Evolutionary conservation across 257 asterid species (phyloP), one percentile per base, ranked within the genome.

Genomic region (Przewalskia tangutica): DNA sequence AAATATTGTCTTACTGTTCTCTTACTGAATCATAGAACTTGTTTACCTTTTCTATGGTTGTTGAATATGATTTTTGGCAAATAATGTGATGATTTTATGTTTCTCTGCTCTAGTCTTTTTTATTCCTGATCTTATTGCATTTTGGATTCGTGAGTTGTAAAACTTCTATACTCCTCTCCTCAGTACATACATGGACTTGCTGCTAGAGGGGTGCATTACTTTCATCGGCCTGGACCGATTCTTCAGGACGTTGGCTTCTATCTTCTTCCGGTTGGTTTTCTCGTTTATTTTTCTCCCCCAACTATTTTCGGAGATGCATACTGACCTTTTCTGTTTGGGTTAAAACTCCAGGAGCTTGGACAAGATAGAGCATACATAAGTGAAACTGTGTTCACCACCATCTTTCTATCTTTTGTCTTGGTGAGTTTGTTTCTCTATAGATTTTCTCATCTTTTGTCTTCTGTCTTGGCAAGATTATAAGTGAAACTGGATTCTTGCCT

Each of bases 281-380:
- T 75, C 36, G 13, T 54, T 68, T 46, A 62, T 59, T 48, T 76
- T 70, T 34, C 5, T 32, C 9, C 75, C 32, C 53, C 9, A 20
- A 17, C 38, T 48, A 18, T 63, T 60, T 46, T 70, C 65, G 42
- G 20, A 44, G 82, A 78, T 50, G 48, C 53, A 77, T 16, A 48
- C 34, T 77, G 60, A 70, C 68, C 68, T 65, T 71, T 82, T 56
- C 42, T 84, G 83, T 66, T 79, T 80, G 82, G 63, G 23, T 36
- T 73, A 84, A 80, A 83, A 81, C 55, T 90, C 80, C 84, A 95
- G 99, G 99, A 95, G 87, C 98, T 95, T 59, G 98, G 97, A 54
- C 88, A 81, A 83, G 97, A 94, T 36, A 94, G 81, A 85, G 97
- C 93, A 73, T 94, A 92, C 89, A 89, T 95, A 73, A 95, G 99